Evolutionary conservation across 2,329 filamentous ascomycete species (phyloP).

Genomic region (Pezicula neosporulosa): DNA sequence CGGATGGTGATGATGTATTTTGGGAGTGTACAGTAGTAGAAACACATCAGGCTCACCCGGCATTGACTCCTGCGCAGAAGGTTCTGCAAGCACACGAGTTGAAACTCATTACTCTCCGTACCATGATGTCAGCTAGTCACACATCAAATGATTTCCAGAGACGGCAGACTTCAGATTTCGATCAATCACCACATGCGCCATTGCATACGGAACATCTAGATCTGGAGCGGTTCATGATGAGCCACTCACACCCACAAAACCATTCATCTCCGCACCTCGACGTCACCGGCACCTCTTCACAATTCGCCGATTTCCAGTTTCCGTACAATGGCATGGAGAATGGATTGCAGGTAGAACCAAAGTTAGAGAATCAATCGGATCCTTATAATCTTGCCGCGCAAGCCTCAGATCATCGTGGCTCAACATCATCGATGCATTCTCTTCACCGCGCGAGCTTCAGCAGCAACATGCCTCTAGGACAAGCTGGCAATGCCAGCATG

Average conservation of each 20-base stretch:
- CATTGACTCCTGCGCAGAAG: no score
- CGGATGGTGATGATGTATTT: no score
- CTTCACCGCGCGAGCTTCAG: slow-evolving; percentile 19
- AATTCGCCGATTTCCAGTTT: slow-evolving; percentile 53
- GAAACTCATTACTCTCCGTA: not conserved
- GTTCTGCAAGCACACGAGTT: no score
- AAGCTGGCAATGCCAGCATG: slow-evolving; percentile 18
- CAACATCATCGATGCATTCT: slow-evolving; percentile 18
- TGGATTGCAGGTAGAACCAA: slow-evolving; percentile 29
- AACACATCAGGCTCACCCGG: no score
- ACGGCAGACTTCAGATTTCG: slow-evolving; percentile 14
- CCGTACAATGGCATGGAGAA: slow-evolving; percentile 43
- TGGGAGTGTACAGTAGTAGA: no score
- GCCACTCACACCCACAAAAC: slow-evolving; percentile 13
- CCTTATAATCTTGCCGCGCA: slow-evolving; percentile 18
- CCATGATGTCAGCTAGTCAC: slow-evolving; percentile 19
- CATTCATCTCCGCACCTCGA: slow-evolving; percentile 21
- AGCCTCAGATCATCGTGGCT: slow-evolving; percentile 15
- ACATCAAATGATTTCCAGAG: slow-evolving; percentile 12
- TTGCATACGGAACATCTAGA: slow-evolving; percentile 20
- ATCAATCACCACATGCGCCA: slow-evolving; percentile 6
- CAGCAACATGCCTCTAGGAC: slow-evolving; percentile 11
- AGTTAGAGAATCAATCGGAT: slow-evolving; percentile 19
- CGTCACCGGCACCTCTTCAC: slow-evolving; percentile 19
- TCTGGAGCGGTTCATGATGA: slow-evolving; percentile 25